These are phyloP conservation scores for Aspergillus sp. DNA, from an alignment of 2,329 filamentous ascomycete genomes.

Conservation along the genomic window DNA sequence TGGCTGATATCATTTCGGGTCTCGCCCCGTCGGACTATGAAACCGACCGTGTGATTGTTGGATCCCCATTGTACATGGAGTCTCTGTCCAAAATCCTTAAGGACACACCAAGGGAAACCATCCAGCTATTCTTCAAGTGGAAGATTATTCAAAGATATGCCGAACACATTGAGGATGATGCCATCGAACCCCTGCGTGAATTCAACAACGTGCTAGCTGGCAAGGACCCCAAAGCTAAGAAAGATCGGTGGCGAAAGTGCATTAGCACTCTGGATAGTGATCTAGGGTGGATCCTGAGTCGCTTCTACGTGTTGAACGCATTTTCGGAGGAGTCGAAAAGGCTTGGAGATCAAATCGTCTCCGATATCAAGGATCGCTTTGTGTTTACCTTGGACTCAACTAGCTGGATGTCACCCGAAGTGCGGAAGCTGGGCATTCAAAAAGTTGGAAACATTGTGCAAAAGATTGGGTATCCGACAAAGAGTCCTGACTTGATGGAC, in stretches of 20 bases:
- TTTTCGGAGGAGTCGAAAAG: slow-evolving; percentile 70
- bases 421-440: slow-evolving; percentile 62
- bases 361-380: slow-evolving; percentile 71
- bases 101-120: slow-evolving; percentile 57
- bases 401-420: slow-evolving; percentile 68
- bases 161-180: slow-evolving; percentile 61
- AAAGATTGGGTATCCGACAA: slow-evolving; percentile 70
- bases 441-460: slow-evolving; percentile 71
- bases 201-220: slow-evolving; percentile 67
- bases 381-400: slow-evolving; percentile 62
- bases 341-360: slow-evolving; percentile 71
- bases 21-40: slow-evolving; percentile 58
- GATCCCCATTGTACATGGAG: slow-evolving; percentile 64
- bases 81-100: slow-evolving; percentile 61
- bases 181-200: slow-evolving; percentile 61
- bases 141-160: slow-evolving; percentile 62
- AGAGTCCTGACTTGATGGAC: slow-evolving; percentile 65
- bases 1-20: slow-evolving; percentile 57
- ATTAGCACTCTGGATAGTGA: slow-evolving; percentile 61
- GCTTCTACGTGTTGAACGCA: slow-evolving; percentile 71
- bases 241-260: slow-evolving; percentile 71
- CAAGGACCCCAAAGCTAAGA: slow-evolving; percentile 64
- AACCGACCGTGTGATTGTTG: slow-evolving; percentile 60
- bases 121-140: slow-evolving; percentile 69
- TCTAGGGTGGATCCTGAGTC: slow-evolving; percentile 70